Base-by-base conservation (phyloP, 805 yeast genomes). In the Yarrowia sp. region DNA sequence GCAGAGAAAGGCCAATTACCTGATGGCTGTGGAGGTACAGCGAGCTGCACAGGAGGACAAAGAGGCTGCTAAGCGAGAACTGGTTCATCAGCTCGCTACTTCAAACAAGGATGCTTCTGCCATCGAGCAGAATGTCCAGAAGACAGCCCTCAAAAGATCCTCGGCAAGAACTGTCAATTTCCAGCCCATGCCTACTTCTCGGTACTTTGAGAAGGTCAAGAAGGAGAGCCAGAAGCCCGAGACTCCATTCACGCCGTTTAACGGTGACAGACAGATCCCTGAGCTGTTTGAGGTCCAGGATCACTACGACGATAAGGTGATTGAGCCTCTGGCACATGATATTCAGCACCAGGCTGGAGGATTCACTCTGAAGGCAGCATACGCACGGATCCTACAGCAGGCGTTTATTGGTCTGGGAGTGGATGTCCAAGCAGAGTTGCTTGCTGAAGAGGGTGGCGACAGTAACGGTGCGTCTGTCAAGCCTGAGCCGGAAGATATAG, bases 371-470 rank as follows among this genome's bases (percentile, higher is more conserved):
- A 85, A 86, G 63, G 81, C 79, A 41, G 92, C 90, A 19, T 91
- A 89, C 75, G 86, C 87, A 72, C 85, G 94, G 72, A 88, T 94
- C 5, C 80, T 95, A 66, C 89, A 90, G 69, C 95, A 90, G 72
- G 98, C 98, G 7, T 94, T 93, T 73, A 86, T 88, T 80, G 98
- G 98, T 0, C 80, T 95, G 70, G 93, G 91, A 15, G 92, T 97
- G 77, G 84, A 89, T 69, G 84, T 95, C 36, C 89, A 86, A 48
- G 82, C 80, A 50, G 93, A 89, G 46, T 46, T 63, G 14, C 14
- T 45, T 52, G 65, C 50, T n/a, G 52, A 43, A 15, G 32, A 59
- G 16, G 40, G 32, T 16, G 65, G 52, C n/a, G 40, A 56, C 32
- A 42, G n/a, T 15, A 42, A 41, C 9, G 63, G 63, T 26, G 35